Base-by-base conservation (phyloP, 2,329 filamentous ascomycete genomes). In the Sclerotiophoma versabilis region DNA sequence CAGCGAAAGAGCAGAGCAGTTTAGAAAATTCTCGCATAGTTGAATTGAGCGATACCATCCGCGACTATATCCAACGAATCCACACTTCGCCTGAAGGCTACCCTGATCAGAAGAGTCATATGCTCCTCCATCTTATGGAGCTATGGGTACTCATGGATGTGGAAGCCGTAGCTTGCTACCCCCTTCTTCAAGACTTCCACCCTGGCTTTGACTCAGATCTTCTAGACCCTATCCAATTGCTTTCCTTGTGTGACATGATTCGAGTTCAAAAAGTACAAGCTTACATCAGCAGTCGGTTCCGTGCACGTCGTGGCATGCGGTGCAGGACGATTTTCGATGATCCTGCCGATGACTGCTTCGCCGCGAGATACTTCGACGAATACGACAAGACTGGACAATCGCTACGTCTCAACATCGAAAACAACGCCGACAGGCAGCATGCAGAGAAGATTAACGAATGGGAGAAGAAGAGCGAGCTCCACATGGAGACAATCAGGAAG, bases 61-160 rank as follows among this genome's bases (percentile, higher is more conserved):
- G 38, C 22, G 50, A 38, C 2, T 63, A 57, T 11, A 36, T 64
- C 20, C 25, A 30, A 8, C 59, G 19, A 11, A 51, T 64, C 9
- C 37, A 1, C 0, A 44, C 58, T 1, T 62, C 70, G 0, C 85
- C 83, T 55, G 60, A 77, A 54, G 58, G 62, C 4, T 77, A 82
- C 51, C 75, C 80, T 0, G 81, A 83, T 42, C 77, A 82, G 20
- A 80, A 78, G 59, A 86, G 84, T 23, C 52, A 71, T 0, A 78
- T 83, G 60, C 68, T 88, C 0, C 75, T 90, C 1, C 78, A 74
- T 7, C 36, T 85, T 0, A 79, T 89, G 64, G 81, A 84, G 43
- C 59, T 87, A 0, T 90, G 86, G 87, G 66, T 82, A 3, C 62
- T 67, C 1, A 78, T 88, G 66, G 87, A 90, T 57, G 62, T 73